Evolutionary conservation across 305 asterid genomes (phyloP).

Genomic region (Andrographis paniculata): DNA sequence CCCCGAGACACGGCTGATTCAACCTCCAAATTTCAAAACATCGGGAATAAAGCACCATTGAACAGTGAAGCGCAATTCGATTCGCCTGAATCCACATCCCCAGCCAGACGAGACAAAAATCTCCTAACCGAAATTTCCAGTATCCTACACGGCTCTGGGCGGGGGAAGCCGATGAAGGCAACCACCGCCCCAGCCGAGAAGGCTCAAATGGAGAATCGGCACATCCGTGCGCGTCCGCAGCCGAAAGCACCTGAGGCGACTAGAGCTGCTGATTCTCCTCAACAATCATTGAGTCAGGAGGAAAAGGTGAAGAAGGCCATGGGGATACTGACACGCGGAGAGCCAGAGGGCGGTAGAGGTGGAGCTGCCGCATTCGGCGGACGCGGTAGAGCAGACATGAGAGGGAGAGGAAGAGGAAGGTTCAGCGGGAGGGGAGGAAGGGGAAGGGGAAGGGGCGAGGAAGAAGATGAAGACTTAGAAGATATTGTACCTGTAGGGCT

Average conservation of each 20-base stretch:
- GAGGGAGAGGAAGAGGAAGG: constrained; percentile 30
- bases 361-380: constrained; percentile 21
- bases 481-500: constrained; percentile 33
- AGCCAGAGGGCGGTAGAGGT: constrained; percentile 25
- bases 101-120: constrained; percentile 7
- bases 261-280: constrained; percentile 4
- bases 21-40: too few species aligned
- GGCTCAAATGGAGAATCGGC: constrained; percentile 46
- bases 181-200: constrained; percentile 19
- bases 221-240: constrained; percentile 31
- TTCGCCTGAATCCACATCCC: constrained; percentile 15
- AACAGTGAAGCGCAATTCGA: constrained; percentile 20
- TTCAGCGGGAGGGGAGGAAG: constrained; percentile 26
- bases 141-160: constrained; percentile 44
- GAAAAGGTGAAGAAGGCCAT: constrained; percentile 50
- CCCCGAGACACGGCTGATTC: constrained; percentile 13
- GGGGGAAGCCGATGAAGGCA: constrained; percentile 43
- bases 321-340: constrained; percentile 19
- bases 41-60: too few species aligned
- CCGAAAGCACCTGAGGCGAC: neutral
- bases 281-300: constrained; percentile 38
- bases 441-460: constrained; percentile 20
- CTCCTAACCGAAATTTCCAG: constrained; percentile 27
- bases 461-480: constrained; percentile 23
- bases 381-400: constrained; percentile 28